phyloP scores from a whole-genome alignment of 495 filamentous ascomycete species.

The Neurospora cerealis region DNA sequence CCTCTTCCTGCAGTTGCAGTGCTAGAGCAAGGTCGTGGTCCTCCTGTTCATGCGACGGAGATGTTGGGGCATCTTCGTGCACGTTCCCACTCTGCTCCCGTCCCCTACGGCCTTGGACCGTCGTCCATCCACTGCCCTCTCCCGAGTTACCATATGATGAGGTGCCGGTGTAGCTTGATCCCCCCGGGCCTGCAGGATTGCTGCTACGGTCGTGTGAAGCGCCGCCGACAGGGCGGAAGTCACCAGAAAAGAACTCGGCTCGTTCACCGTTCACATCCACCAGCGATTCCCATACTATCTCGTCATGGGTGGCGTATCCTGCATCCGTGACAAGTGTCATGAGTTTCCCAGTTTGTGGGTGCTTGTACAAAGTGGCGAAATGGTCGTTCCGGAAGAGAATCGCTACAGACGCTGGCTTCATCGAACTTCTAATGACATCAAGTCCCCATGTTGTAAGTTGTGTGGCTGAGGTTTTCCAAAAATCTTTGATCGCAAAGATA shows the following conservation, averaged over 20 bases:
- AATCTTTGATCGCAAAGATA: conserved; percentile 70
- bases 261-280: conserved; percentile 79
- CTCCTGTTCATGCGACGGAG: conserved; percentile 50
- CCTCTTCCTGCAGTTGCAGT: conserved; percentile 74
- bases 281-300: conserved; percentile 93
- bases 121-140: conserved; percentile 38
- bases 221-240: conserved; percentile 75
- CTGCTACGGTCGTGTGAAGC: conserved; percentile 19
- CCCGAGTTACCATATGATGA: not conserved
- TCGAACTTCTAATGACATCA: conserved; percentile 49
- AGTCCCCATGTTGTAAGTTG: conserved; percentile 81
- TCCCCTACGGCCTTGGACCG: conserved; percentile 32
- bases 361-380: conserved; percentile 82
- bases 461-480: conserved; percentile 66
- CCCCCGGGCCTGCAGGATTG: conserved; percentile 2
- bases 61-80: conserved; percentile 19
- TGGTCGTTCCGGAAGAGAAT: conserved; percentile 97
- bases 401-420: conserved; percentile 64
- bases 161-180: not conserved
- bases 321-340: conserved; percentile 83
- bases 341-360: conserved; percentile 60
- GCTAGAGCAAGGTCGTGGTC: conserved; percentile 73
- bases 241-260: conserved; percentile 77
- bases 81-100: conserved; percentile 16
- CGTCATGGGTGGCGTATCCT: conserved; percentile 77